phyloP scores from a whole-genome alignment of 768 basidiomycete genomes.

The Pisolithus orientalis region DNA sequence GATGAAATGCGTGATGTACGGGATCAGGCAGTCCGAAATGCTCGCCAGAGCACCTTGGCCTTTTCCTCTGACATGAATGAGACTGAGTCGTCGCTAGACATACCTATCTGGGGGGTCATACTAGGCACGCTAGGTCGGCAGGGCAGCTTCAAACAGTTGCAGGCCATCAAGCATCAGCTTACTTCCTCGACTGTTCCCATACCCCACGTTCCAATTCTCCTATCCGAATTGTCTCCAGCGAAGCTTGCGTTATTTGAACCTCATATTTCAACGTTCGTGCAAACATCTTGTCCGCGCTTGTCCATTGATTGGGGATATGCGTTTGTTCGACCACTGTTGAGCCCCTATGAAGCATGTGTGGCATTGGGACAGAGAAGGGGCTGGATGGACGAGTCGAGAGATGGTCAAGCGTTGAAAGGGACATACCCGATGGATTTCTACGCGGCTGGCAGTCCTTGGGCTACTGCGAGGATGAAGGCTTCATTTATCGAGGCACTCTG shows the following conservation, averaged over 20 bases:
- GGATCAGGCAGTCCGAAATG: slow-evolving; percentile 67
- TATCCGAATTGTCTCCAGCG: slow-evolving; percentile 95
- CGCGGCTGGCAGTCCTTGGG: slow-evolving; percentile 72
- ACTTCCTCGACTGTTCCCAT: slow-evolving; percentile 46
- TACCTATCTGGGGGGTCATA: slow-evolving; percentile 78
- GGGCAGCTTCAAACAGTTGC: slow-evolving; percentile 84
- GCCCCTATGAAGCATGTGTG: slow-evolving; percentile 89
- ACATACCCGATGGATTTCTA: slow-evolving; percentile 98
- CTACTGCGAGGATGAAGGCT: slow-evolving; percentile 54
- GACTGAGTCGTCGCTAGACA: slow-evolving; percentile 3
- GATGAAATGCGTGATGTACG: slow-evolving; percentile 75
- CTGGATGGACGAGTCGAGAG: slow-evolving; percentile 50
- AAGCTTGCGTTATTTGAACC: slow-evolving; percentile 82
- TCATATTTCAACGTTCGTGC: slow-evolving; percentile 84
- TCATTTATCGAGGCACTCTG: slow-evolving; percentile 26
- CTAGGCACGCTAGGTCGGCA: slow-evolving; percentile 93
- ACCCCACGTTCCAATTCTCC: slow-evolving; percentile 83
- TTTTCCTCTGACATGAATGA: slow-evolving; percentile 10
- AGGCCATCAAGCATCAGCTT: slow-evolving; percentile 76
- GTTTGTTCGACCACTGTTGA: slow-evolving; percentile 81
- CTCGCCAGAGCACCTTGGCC: slow-evolving; percentile 54
- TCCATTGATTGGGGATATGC: slow-evolving; percentile 99
- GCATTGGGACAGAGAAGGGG: slow-evolving; percentile 60
- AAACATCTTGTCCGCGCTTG: slow-evolving; percentile 93
- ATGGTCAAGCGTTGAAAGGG: slow-evolving; percentile 12